Evolutionary conservation across 257 asterid genomes (phyloP).

Genomic region (Vinca minor): DNA sequence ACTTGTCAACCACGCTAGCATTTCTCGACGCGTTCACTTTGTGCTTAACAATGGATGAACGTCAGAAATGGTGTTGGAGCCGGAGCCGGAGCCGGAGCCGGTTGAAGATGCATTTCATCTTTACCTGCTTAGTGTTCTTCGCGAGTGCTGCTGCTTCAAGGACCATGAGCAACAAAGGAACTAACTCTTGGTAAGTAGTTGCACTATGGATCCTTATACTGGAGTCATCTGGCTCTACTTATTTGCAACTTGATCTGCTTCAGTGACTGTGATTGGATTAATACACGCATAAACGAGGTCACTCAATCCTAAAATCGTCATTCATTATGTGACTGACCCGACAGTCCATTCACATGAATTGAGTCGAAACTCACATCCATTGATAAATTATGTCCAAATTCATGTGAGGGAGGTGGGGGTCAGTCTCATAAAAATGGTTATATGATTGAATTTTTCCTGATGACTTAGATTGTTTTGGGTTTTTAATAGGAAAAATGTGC

Average conservation of each 20-base stretch:
- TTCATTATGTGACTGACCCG: no score
- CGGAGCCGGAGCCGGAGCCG: background rate
- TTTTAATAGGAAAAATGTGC: slow-evolving; percentile 19
- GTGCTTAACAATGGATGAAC: slow-evolving; percentile 11
- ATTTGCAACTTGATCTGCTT: background rate
- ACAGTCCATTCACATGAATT: no score
- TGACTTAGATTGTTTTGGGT: slow-evolving; percentile 1
- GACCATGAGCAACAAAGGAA: slow-evolving; percentile 7
- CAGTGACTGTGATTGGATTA: background rate
- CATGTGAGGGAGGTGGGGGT: background rate
- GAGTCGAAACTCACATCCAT: background rate
- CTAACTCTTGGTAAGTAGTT: slow-evolving; percentile 10
- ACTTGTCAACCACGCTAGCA: no score
- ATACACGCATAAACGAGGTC: no score
- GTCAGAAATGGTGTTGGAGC: slow-evolving; percentile 2
- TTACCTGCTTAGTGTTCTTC: slow-evolving; percentile 1
- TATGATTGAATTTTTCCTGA: background rate
- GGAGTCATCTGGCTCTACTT: background rate
- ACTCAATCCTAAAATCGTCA: no score
- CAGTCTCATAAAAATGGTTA: background rate
- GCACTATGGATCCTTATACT: background rate
- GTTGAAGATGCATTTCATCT: background rate
- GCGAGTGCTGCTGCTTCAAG: background rate
- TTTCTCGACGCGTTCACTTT: no score
- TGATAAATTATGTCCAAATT: background rate